These are phyloP conservation scores for Bruguiera hainesii DNA, from an alignment of 441 rosid species.

Conservation along the genomic window DNA sequence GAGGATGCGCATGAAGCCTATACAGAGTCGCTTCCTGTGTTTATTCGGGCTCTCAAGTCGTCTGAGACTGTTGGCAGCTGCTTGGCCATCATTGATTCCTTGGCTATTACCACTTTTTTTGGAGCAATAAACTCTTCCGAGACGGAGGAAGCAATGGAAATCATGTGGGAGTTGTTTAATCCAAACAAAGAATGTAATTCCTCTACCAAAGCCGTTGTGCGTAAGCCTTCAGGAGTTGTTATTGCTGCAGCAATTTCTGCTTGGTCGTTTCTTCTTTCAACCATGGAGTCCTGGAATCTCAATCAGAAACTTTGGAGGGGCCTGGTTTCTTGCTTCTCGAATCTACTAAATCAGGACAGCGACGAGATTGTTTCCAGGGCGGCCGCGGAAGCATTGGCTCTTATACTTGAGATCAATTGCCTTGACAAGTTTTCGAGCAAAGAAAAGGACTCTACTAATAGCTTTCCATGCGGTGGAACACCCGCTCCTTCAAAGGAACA, in stretches of 20 bases:
- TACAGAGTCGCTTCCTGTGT: slow-evolving; percentile 9
- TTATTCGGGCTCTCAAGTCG: slow-evolving; percentile 3
- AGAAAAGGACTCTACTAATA: neutral
- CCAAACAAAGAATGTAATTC: too few relatives aligned
- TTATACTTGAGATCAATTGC: slow-evolving; percentile 17
- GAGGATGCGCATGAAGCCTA: slow-evolving; percentile 8
- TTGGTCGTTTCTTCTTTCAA: slow-evolving; percentile 21
- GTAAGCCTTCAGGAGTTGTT: neutral
- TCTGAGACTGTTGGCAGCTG: neutral
- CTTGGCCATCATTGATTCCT: slow-evolving; percentile 2
- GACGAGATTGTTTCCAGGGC: slow-evolving; percentile 8
- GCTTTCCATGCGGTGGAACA: too few relatives aligned
- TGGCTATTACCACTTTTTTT: slow-evolving; percentile 10
- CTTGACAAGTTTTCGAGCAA: neutral
- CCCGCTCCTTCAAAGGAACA: neutral
- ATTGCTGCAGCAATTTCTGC: slow-evolving; percentile 17
- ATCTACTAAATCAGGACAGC: neutral
- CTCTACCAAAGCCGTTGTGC: neutral
- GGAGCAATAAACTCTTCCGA: neutral
- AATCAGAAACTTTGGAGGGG: slow-evolving; percentile 13
- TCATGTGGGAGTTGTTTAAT: slow-evolving; percentile 18
- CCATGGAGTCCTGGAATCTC: slow-evolving; percentile 14
- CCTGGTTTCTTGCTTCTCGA: slow-evolving; percentile 10
- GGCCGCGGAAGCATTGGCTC: slow-evolving; percentile 20
- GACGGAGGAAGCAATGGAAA: slow-evolving; percentile 6